Evolutionary conservation across 78 protist genomes (phyloP), one percentile per base, ranked within the genome.

Genomic region (Carpediemonas membranifera): DNA sequence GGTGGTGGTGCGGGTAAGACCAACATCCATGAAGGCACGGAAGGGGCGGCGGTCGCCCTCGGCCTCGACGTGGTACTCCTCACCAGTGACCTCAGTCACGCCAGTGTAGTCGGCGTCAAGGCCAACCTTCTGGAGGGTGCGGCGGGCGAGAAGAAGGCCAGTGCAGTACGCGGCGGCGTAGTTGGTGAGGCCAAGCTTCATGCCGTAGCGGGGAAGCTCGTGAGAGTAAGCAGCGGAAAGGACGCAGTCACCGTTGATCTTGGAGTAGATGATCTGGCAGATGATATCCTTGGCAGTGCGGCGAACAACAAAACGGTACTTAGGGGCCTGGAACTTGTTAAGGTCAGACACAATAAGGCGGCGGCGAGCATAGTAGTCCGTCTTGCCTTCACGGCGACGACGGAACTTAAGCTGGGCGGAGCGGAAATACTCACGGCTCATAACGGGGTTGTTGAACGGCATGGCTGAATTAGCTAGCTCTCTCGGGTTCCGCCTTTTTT

Each of bases 221-320:
- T 80, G 88, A 13, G 92, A 2, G 83, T 91, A 91, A 53, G 98
- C 98, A 21, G 94, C 63, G 44, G 77, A 53, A 37, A 89, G 27
- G 65, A 84, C 79, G 69, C 57, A 33, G 79, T 95, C 99, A 51
- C 95, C 94, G 27, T 54, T 80, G 59, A 93, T 71, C 77, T 76
- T 86, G 52, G 96, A 67, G 78, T 67, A 73, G 79, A 85, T 61
- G 73, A 95, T 47, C 84, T 95, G 99, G 83, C 87, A 74, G 65
- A 90, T 58, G 52, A 93, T 72, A 58, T 92, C 74, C 35, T 41
- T 36, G 79, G 74, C 74, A 50, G 88, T 71, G 82, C 87, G 27
- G 74, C 99, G 96, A 47, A 92, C 97, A 68, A 91, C 91, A 24
- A 94, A 58, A 59, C 99, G 83, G 94, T 91, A 90, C 86, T 90